phyloP scores from a whole-genome alignment of 257 asterid genomes.

The Vinca minor region DNA sequence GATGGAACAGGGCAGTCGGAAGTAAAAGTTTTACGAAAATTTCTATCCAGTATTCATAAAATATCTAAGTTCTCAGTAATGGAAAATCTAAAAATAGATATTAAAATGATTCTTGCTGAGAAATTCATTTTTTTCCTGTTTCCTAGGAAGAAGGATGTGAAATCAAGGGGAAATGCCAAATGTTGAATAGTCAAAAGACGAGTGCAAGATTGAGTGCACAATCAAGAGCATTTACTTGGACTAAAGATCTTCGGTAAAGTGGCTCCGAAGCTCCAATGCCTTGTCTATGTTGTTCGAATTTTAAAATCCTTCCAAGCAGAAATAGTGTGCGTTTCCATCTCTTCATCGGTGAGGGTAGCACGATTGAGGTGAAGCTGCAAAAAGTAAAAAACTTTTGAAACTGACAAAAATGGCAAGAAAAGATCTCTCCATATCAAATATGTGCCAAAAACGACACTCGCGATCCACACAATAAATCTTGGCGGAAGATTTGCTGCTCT shows the following conservation, averaged over 20 bases:
- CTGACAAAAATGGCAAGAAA: too few relatives aligned
- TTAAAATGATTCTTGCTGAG: background rate
- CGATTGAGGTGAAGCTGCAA: constrained; percentile 52
- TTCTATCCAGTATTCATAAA: background rate
- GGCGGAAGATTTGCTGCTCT: too few relatives aligned
- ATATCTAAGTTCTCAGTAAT: background rate
- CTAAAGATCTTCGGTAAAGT: constrained; percentile 37
- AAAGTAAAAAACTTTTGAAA: background rate
- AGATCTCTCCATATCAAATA: too few relatives aligned
- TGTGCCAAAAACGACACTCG: too few relatives aligned
- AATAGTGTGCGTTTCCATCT: constrained; percentile 41
- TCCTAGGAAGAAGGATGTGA: background rate
- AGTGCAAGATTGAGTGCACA: background rate
- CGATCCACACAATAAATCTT: too few relatives aligned
- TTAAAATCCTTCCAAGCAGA: constrained; percentile 57
- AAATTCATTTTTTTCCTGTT: background rate
- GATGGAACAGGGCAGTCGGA: background rate
- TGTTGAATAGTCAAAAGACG: constrained; percentile 1
- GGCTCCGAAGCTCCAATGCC: constrained; percentile 20
- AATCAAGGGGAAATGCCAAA: background rate
- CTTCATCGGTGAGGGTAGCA: constrained; percentile 32
- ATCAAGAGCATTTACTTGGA: constrained; percentile 39
- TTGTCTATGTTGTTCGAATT: constrained; percentile 33
- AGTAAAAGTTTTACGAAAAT: background rate
- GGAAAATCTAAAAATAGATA: background rate